Base-by-base conservation (phyloP, 2,329 filamentous ascomycete genomes). In the Davidsoniella eucalypti region DNA sequence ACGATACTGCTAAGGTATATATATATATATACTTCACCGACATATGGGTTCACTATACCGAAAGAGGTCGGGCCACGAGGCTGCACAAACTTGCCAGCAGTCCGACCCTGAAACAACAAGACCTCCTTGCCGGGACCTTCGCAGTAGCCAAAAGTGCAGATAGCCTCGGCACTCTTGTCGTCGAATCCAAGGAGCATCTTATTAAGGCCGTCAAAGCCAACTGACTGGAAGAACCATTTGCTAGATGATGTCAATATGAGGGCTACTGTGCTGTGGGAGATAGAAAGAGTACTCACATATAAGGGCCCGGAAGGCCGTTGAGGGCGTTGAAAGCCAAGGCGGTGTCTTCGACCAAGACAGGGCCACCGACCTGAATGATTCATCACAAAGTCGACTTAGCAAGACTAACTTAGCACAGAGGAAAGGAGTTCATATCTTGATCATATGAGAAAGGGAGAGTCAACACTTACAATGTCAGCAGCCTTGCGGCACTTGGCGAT, bases 91-190 rank as follows among this genome's bases (percentile, higher is more conserved):
- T 80, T 85, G 52, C 90, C 75, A 65, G 84, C 73, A 10, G 88
- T 95, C 53, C 86, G 74, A 7, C 92, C 92, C 65, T 98, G 88
- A 67, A 98, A 98, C 14, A 96, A 70, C 25, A 94, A 72, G 1
- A 86, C 82, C 60, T 94, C 79, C 49, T 85, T 72, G 2, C 85
- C 88, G 4, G 88, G 92, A 0, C 90, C 92, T 55, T 80, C 75
- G 50, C 78, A 92, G 67, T 93, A 95, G 21, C 81, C 92, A 66
- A 98, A 98, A 0, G 92, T 98, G 67, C 90, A 95, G 43, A 98
- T 84, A 16, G 92, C 90, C 66, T 94, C 80, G 42, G 87, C 87
- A 42, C 82, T 84, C 65, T 95, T 95, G 67, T 98, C 85, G 25
- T 84, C 73, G 63, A 94, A 95, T 5, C 82, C 87, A 48, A 80